Conservation (phyloP, 257 asterid species). For the Plantago ovata region DNA sequence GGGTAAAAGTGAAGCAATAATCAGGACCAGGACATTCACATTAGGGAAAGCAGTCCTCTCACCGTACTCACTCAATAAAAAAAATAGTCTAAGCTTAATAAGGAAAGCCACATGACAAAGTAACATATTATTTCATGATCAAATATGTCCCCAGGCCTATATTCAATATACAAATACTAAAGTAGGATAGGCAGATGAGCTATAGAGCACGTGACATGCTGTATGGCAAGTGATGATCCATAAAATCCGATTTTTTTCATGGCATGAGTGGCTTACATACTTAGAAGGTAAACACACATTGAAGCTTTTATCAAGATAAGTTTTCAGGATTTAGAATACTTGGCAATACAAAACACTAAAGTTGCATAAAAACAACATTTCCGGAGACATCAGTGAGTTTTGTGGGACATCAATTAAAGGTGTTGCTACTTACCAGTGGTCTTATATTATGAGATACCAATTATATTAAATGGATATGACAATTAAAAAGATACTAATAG, state of each 20-base stretch:
- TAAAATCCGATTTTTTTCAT: too few species aligned
- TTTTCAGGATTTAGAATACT: background rate
- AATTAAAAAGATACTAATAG: constrained; percentile 1
- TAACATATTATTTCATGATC: too few species aligned
- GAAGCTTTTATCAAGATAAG: background rate
- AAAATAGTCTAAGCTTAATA: constrained; percentile 12
- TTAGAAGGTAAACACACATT: background rate
- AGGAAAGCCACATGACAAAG: background rate
- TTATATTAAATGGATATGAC: constrained; percentile 10
- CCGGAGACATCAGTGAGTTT: background rate
- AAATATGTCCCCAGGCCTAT: too few species aligned
- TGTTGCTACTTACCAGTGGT: background rate
- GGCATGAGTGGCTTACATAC: too few species aligned
- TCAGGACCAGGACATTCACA: constrained; percentile 10
- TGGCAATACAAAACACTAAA: background rate
- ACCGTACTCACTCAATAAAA: background rate
- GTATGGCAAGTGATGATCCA: too few species aligned
- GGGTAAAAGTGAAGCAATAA: constrained; percentile 1
- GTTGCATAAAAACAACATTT: constrained; percentile 12
- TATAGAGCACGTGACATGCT: too few species aligned
- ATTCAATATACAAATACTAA: too few species aligned
- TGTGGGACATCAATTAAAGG: constrained; percentile 9
- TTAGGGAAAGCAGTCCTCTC: background rate
- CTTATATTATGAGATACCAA: constrained; percentile 3
- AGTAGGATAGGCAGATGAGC: too few species aligned